A percentile compares a stretch with the other conserved stretches of the same genome.
These are phyloP conservation scores for Chaetomidium leptoderma DNA, from an alignment of 495 filamentous ascomycete species.

Conservation along the genomic window DNA sequence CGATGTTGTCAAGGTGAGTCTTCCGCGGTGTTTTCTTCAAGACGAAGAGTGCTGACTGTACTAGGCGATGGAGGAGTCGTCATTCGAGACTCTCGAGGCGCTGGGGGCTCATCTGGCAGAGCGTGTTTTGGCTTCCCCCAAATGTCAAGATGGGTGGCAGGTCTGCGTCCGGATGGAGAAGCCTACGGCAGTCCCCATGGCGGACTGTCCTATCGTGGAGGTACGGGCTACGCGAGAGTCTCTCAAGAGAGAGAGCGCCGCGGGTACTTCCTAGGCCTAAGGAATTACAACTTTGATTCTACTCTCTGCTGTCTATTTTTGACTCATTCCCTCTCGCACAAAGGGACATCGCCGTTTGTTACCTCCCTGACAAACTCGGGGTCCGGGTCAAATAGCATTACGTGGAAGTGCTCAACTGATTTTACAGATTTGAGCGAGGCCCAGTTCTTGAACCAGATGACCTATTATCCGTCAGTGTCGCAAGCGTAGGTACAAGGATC, in stretches of 20 bases:
- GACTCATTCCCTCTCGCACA: conserved; percentile 33
- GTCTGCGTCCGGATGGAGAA: conserved; percentile 53
- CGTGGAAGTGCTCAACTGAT: conserved; percentile 91
- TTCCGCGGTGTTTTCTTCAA: not conserved
- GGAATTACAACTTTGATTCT: not conserved
- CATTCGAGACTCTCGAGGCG: conserved; percentile 61
- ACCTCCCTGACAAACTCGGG: conserved; percentile 63
- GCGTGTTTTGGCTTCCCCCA: conserved; percentile 28
- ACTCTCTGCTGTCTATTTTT: not conserved
- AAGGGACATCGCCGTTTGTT: conserved; percentile 68
- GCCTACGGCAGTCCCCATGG: conserved; percentile 54
- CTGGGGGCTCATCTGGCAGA: conserved; percentile 47
- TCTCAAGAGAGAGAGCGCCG: not conserved
- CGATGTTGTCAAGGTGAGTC: conserved; percentile 46
- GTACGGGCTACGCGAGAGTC: conserved; percentile 31
- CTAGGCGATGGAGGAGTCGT: conserved; percentile 52
- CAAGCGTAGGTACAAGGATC: not conserved
- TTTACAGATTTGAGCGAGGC: conserved; percentile 71
- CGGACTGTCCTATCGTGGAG: conserved; percentile 55
- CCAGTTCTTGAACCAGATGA: conserved; percentile 93
- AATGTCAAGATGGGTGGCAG: conserved; percentile 30
- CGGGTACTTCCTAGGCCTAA: not conserved
- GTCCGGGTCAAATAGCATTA: conserved; percentile 78
- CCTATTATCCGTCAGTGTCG: conserved; percentile 38
- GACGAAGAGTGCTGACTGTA: conserved; percentile 14